Percentiles rank a stretch among this genome's conserved stretches.
phyloP scores from a whole-genome alignment of 305 asterid genomes.

The Lippia alba region DNA sequence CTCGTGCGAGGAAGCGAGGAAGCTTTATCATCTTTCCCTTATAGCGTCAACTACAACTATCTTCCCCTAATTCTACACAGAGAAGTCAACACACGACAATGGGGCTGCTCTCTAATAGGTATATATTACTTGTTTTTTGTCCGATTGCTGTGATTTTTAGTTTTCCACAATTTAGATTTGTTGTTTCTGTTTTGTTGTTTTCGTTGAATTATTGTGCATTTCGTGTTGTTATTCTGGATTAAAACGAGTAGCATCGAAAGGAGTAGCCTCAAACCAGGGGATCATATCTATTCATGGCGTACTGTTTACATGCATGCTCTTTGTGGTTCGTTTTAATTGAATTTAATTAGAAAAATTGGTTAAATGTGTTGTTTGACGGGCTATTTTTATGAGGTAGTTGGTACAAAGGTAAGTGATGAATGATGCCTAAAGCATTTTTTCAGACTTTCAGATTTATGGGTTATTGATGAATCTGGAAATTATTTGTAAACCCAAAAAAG shows the following conservation, averaged over 20 bases:
- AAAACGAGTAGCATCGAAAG: conserved; percentile 54
- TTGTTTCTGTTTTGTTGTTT: not conserved
- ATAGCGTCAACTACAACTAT: not conserved
- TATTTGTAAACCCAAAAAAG: conserved; percentile 1
- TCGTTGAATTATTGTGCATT: not conserved
- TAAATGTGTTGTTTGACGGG: conserved; percentile 22
- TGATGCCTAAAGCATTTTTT: not conserved
- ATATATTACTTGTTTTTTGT: not conserved
- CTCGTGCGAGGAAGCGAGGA: too few species aligned
- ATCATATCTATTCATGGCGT: conserved; percentile 96
- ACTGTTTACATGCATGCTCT: conserved; percentile 84
- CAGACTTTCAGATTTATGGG: not conserved
- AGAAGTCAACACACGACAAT: conserved; percentile 35
- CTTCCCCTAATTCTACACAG: conserved; percentile 1
- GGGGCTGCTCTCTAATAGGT: conserved; percentile 96
- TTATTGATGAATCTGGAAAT: not conserved
- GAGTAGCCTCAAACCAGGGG: too few species aligned
- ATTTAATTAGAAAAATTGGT: too few species aligned
- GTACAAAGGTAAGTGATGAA: not conserved
- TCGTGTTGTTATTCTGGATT: conserved; percentile 19
- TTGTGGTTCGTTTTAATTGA: conserved; percentile 63
- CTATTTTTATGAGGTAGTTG: not conserved
- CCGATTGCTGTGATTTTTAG: not conserved
- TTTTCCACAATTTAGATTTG: not conserved
- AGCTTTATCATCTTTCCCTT: not conserved